phyloP scores from a whole-genome alignment of 345 rosid genomes.

The Corymbia maculata region DNA sequence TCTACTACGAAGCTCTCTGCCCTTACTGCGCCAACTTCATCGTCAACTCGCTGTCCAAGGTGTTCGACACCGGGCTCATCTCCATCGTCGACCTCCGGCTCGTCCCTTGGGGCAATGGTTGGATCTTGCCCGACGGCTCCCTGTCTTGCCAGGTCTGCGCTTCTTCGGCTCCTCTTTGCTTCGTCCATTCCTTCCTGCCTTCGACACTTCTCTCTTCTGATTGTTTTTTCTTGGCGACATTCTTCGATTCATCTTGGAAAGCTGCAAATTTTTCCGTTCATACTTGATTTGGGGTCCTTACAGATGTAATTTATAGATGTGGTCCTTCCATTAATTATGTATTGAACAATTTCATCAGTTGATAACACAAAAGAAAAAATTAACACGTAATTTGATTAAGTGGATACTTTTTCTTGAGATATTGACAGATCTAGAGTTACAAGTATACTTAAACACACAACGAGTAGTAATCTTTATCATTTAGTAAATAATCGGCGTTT shows the following conservation, averaged over 20 bases:
- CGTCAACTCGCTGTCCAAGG: constrained; percentile 49
- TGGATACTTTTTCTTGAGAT: not conserved
- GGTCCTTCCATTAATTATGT: not conserved
- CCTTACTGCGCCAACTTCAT: constrained; percentile 72
- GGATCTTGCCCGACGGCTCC: constrained; percentile 23
- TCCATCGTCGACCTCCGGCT: constrained; percentile 59
- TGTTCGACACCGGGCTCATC: constrained; percentile 45
- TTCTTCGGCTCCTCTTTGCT: not conserved
- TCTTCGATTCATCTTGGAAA: not conserved
- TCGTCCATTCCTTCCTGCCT: not conserved
- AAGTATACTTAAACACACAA: not conserved
- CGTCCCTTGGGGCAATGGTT: constrained; percentile 81
- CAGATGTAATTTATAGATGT: not conserved
- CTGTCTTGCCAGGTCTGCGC: constrained; percentile 58
- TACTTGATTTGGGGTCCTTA: not conserved
- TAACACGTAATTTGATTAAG: not conserved
- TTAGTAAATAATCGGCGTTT: not conserved
- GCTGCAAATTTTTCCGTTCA: not conserved
- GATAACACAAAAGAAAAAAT: not conserved
- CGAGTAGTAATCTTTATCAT: not conserved
- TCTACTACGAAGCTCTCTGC: constrained; percentile 75
- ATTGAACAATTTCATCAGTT: not conserved
- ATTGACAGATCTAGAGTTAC: not conserved
- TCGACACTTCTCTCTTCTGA: not conserved
- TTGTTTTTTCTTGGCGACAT: not conserved